Conservation (phyloP, 176 grass and related monocot species). For the Tillandsia leiboldiana region DNA sequence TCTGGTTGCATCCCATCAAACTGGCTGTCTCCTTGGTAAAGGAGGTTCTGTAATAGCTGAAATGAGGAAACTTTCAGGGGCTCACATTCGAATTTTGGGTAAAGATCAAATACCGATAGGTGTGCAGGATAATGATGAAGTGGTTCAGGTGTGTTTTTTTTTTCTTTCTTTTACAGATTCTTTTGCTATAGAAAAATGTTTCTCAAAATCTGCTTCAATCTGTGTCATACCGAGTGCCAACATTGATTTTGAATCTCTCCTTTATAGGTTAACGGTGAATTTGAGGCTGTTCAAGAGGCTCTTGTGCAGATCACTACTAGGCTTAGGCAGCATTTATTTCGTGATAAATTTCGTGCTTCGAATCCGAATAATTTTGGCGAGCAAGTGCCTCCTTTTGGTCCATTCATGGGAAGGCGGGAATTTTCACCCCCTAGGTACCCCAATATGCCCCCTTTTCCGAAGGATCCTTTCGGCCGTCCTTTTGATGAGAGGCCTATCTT, state of each 20-base stretch:
- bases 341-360: conserved; percentile 41
- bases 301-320: conserved; percentile 77
- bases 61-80: conserved; percentile 90
- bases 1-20: conserved; percentile 65
- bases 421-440: conserved; percentile 37
- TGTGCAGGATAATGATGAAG: conserved; percentile 62
- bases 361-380: conserved; percentile 52
- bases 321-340: conserved; percentile 76
- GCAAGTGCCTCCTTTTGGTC: conserved; percentile 54
- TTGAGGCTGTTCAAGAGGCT: conserved; percentile 77
- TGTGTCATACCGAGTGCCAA: background rate
- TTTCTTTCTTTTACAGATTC: background rate
- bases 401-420: conserved; percentile 45
- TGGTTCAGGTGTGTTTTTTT: conserved; percentile 60
- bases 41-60: conserved; percentile 79
- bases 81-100: conserved; percentile 64
- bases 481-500: conserved; percentile 41
- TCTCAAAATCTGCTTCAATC: background rate
- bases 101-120: conserved; percentile 68
- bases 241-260: conserved; percentile 7
- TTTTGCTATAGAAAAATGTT: no score
- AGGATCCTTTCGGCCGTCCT: conserved; percentile 42
- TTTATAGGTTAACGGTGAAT: conserved; percentile 62
- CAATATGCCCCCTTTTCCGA: conserved; percentile 42
- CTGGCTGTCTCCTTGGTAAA: conserved; percentile 87